Conservation (phyloP, 768 basidiomycete species). For the Kwoniella sp. region DNA sequence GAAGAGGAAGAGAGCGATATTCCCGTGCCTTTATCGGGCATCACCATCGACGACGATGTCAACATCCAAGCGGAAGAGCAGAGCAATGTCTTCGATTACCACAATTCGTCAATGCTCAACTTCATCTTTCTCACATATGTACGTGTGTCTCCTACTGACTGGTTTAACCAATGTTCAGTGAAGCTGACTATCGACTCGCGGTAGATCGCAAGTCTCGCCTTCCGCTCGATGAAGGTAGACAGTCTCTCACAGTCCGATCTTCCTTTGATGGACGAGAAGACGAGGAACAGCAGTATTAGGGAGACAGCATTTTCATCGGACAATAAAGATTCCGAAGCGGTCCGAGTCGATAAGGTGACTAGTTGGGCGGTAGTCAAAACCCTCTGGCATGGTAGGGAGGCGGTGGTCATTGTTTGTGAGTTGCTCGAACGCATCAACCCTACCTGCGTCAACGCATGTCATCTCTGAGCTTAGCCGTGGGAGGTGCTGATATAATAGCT, state of each 20-base stretch:
- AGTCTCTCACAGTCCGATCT: slow-evolving; percentile 32
- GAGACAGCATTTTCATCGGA: slow-evolving; percentile 15
- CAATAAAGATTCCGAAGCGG: not conserved
- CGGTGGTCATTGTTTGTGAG: slow-evolving; percentile 34
- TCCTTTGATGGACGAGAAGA: slow-evolving; percentile 38
- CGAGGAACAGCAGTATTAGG: slow-evolving; percentile 31
- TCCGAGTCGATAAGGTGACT: slow-evolving; percentile 18
- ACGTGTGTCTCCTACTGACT: not conserved
- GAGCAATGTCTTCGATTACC: slow-evolving; percentile 39
- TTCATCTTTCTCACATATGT: slow-evolving; percentile 39
- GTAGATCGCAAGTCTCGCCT: slow-evolving; percentile 33
- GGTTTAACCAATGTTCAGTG: too few relatives aligned
- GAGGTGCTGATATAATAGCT: not conserved
- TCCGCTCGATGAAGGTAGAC: slow-evolving; percentile 27
- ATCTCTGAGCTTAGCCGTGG: too few relatives aligned
- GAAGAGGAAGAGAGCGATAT: slow-evolving; percentile 8
- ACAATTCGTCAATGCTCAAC: slow-evolving; percentile 33
- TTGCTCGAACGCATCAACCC: not conserved
- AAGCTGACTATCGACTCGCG: not conserved
- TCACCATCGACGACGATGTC: slow-evolving; percentile 9
- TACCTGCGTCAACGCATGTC: too few relatives aligned
- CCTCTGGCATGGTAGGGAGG: slow-evolving; percentile 30
- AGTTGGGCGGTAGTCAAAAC: slow-evolving; percentile 31
- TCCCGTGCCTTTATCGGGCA: not conserved
- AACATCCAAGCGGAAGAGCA: slow-evolving; percentile 2